Base-by-base conservation (phyloP, 2,329 filamentous ascomycete species). In the Ceratocystis variospora region DNA sequence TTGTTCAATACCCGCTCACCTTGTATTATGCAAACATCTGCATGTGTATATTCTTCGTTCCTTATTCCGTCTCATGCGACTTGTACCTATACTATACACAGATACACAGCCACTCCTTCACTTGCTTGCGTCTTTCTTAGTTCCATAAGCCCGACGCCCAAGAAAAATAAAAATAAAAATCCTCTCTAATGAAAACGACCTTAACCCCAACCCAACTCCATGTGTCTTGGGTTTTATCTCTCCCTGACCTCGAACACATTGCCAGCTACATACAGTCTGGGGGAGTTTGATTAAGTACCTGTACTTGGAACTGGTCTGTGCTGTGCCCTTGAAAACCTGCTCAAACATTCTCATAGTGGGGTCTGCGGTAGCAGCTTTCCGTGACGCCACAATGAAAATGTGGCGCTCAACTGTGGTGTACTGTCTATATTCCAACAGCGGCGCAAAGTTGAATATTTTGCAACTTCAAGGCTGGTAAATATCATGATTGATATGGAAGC, bases 261-360 rank as follows among this genome's bases (percentile, higher is more conserved):
- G 12, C 37, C 8, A 66, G 10, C 31, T 12, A 62, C 28, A 53
- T 22, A 15, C 28, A 53, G 48, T 1, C 15, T 33, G 15, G 17
- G 22, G 15, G 37, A n/a, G 19, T 50, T n/a, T 53, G 45, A 61
- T 17, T 46, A 71, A 63, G 76, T 77, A 78, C 69, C 66, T 67
- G 72, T 78, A 78, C 76, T 31, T 73, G 15, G 7, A 15, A 33
- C 19, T 15, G 53, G 62, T 66, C 61, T 6, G 64, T 66, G 63
- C 61, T 6, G 64, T 66, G 63, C 44, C 22, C 72, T 71, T 70
- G 71, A 72, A 80, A 81, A 81, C 76, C 73, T 79, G 78, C 79
- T 81, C 79, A 81, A 81, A 81, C 69, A 70, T 75, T 75, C 79
- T 79, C 79, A 79, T 70, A 37, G 68, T 71, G 69, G 61, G 46